Evolutionary conservation across 768 basidiomycete genomes (phyloP), one percentile per base, ranked within the genome.

Genomic region (Lentinula sp.): DNA sequence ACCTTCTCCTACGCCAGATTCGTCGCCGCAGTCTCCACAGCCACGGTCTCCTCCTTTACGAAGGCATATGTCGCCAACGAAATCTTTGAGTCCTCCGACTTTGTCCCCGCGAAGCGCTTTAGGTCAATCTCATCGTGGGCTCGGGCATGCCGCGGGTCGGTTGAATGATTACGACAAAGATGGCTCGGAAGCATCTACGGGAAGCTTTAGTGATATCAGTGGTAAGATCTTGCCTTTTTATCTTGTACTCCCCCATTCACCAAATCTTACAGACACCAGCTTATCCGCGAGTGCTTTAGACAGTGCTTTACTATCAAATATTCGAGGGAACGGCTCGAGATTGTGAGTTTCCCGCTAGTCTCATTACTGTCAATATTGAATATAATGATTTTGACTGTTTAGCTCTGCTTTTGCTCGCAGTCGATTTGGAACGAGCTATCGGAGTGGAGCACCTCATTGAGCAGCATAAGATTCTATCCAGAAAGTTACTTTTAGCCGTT

Each of bases 131-230:
- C 79, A 83, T 61, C 71, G 76, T 57, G 77, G 80, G 18, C 78
- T 83, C 66, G 74, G 76, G 31, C 75, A 80, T 35, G 66, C 77
- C 58, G 74, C 75, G 55, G 78, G 71, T 60, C 74, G 70, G 45
- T 68, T 71, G 40, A 83, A 82, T 65, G 84, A 87, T 60, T 78
- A 82, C 59, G 79, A 79, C 48, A 88, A 88, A 65, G 84, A 87
- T 54, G 84, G 85, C 2, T 92, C 90, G 23, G 84, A 86, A 46
- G 83, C 90, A 0, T 92, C 91, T 6, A 85, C 55, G 10, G 46
- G 53, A 5, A 83, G 92, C 70, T 92, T 93, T 66, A 93, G 91
- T 67, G 92, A 94, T 68, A 68, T 93, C 48, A 94, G 92, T 66
- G 91, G 92, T 91, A 66, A 67, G 83, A 73, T 32, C 21, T 15